Evolutionary conservation across 2,329 filamentous ascomycete genomes (phyloP), one percentile per base, ranked within the genome.

Genomic region (Corinectria fuckeliana): DNA sequence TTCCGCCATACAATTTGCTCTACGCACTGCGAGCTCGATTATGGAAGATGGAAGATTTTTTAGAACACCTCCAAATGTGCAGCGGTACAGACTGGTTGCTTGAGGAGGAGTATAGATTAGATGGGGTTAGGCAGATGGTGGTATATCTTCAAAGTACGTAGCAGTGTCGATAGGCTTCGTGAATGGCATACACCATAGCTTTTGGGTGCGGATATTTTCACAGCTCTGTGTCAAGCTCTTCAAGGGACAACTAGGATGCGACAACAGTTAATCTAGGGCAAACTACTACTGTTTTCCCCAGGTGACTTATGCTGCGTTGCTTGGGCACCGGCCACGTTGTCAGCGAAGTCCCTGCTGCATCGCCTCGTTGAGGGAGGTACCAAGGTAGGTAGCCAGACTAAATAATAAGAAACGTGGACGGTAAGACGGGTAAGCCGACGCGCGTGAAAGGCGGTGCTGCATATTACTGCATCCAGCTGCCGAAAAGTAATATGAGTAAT

Each of bases 391-490:
- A n/a, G n/a, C n/a, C n/a, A n/a, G n/a, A n/a, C n/a, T n/a, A n/a
- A n/a, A n/a, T n/a, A n/a, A n/a, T n/a, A n/a, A n/a, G n/a, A n/a
- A n/a, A n/a, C n/a, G n/a, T 32, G 18, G 38, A 34, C 38, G 8
- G 36, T 34, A 14, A n/a, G n/a, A n/a, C n/a, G n/a, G n/a, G n/a
- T n/a, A 44, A 3, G 25, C 41, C 34, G 20, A 14, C n/a, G 25
- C 30, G 41, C 41, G 32, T 45, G 5, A 11, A 54, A 14, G 51
- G 51, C 51, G 32, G 41, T 25, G 39, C 18, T 54, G 51, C 51
- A 54, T 36, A 28, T 10, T 21, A 47, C 14, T 32, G 30, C 21
- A 26, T 44, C 30, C 13, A n/a, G 28, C 28, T 23, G 3, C 39
- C 14, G 14, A 25, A 14, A 41, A n/a, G n/a, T n/a, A n/a, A n/a